A percentile compares a stretch with the other conserved stretches of the same genome.
phyloP scores from a whole-genome alignment of 768 basidiomycete species.

The Imleria badia region DNA sequence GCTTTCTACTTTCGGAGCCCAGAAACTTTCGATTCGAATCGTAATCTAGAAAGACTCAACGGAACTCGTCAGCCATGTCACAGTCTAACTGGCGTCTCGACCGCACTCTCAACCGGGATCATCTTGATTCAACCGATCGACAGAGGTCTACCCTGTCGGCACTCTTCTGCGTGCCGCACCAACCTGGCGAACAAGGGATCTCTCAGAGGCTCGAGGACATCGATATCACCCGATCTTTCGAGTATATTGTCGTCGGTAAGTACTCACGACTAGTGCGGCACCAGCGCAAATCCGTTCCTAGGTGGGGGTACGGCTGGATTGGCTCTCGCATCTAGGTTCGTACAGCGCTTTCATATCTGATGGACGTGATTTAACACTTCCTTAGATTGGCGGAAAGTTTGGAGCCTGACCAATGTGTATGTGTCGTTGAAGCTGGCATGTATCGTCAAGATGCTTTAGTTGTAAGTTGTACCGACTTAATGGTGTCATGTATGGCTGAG shows the following conservation, averaged over 20 bases:
- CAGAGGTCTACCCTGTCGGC: neutral
- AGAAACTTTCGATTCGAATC: neutral
- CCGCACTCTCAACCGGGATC: neutral
- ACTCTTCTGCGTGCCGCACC: neutral
- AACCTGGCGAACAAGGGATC: neutral
- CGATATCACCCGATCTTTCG: neutral
- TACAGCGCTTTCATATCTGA: neutral
- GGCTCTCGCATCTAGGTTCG: slow-evolving; percentile 15
- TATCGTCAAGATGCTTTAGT: slow-evolving; percentile 10
- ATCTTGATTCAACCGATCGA: neutral
- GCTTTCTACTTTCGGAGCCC: neutral
- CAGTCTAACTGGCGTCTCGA: neutral
- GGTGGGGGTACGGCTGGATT: slow-evolving; percentile 21
- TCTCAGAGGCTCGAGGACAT: neutral
- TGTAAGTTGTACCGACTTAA: slow-evolving; percentile 3
- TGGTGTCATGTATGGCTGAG: neutral
- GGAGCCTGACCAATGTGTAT: slow-evolving; percentile 12
- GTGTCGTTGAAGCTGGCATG: slow-evolving; percentile 18
- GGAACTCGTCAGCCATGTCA: neutral
- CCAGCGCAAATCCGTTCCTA: neutral
- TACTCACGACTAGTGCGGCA: neutral
- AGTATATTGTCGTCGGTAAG: slow-evolving; percentile 15
- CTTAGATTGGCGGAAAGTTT: slow-evolving; percentile 15
- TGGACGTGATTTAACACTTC: neutral
- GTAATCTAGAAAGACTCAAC: too few relatives aligned